Conservation (phyloP, 2,329 filamentous ascomycete species). For the Coniochaeta prunicola region DNA sequence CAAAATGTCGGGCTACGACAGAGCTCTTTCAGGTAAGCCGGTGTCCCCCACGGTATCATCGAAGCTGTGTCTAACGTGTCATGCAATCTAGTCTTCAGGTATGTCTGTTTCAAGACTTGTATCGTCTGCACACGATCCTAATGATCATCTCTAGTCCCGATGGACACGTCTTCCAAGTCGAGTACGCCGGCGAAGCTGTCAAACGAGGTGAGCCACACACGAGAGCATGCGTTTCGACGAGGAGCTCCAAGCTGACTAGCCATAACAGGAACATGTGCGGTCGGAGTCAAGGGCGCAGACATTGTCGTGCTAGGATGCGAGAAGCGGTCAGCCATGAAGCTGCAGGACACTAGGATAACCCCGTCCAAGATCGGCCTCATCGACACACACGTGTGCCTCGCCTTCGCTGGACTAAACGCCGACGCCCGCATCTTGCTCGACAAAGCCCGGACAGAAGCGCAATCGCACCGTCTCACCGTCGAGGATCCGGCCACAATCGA, state of each 20-base stretch:
- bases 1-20: constrained; percentile 95
- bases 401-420: constrained; percentile 94
- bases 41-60: constrained; percentile 5
- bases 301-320: constrained; percentile 96
- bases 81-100: constrained; percentile 67
- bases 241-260: constrained; percentile 11
- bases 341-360: constrained; percentile 98
- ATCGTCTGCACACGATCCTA: constrained; percentile 4
- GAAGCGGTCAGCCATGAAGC: constrained; percentile 98
- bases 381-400: constrained; percentile 92
- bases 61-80: constrained; percentile 32
- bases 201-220: constrained; percentile 68
- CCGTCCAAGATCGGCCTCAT: constrained; percentile 97
- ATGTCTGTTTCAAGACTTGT: constrained; percentile 28
- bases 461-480: constrained; percentile 93
- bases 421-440: constrained; percentile 97
- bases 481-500: constrained; percentile 97
- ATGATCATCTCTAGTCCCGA: constrained; percentile 62
- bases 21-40: constrained; percentile 89
- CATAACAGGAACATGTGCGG: constrained; percentile 79
- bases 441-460: constrained; percentile 94
- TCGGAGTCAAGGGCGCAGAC: constrained; percentile 90
- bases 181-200: constrained; percentile 97
- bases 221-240: neutral
- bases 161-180: constrained; percentile 98